phyloP scores from a whole-genome alignment of 1,284 basidiomycete species.

The Boletus subluridellus region DNA sequence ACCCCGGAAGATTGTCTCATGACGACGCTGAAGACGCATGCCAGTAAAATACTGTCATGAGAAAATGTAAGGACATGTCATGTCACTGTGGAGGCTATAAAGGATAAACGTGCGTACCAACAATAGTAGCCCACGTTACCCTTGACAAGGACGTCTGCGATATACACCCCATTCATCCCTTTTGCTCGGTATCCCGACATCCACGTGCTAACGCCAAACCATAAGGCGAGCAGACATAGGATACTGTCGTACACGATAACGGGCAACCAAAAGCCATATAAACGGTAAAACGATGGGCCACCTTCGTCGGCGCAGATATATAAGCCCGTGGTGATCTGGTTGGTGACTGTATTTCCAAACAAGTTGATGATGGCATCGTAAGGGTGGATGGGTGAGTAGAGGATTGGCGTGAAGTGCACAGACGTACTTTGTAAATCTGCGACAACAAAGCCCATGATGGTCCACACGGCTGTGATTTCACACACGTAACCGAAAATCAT shows the following conservation, averaged over 20 bases:
- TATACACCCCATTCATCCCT: background rate
- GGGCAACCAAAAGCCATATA: conserved; percentile 21
- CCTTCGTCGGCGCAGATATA: conserved; percentile 14
- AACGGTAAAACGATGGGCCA: conserved; percentile 5
- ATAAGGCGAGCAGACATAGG: conserved; percentile 17
- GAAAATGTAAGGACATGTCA: background rate
- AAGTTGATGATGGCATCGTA: background rate
- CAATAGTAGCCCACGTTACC: conserved; percentile 20
- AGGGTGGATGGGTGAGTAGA: background rate
- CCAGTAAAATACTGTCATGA: background rate
- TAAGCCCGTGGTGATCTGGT: conserved; percentile 8
- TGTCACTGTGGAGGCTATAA: background rate
- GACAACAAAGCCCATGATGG: background rate
- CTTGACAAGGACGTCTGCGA: conserved; percentile 14
- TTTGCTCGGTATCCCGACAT: background rate
- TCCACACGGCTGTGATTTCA: conserved; percentile 5
- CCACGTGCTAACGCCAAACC: conserved; percentile 11
- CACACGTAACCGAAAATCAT: conserved; percentile 11
- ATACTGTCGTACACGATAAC: conserved; percentile 12
- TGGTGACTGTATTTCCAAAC: conserved; percentile 4
- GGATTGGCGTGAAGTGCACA: background rate
- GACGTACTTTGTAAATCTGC: conserved; percentile 7
- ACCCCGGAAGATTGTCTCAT: background rate
- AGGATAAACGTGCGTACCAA: conserved; percentile 8
- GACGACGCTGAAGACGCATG: background rate